phyloP scores from a whole-genome alignment of 768 basidiomycete genomes.

The Russula foetens region DNA sequence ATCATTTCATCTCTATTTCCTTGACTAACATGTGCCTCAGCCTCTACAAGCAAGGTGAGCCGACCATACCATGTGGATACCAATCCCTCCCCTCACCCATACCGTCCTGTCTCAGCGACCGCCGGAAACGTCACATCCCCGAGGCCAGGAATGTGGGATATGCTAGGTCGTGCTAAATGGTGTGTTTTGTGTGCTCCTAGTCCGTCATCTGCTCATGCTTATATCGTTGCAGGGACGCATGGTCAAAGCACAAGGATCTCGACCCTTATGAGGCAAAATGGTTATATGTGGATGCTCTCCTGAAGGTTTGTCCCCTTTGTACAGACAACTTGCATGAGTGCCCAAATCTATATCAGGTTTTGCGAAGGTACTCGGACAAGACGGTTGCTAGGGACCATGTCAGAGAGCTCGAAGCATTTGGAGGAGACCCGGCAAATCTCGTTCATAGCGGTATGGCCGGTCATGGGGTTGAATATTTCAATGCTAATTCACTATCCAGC shows the following conservation, averaged over 20 bases:
- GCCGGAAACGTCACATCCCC: slow-evolving; percentile 76
- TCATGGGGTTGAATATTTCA: background rate
- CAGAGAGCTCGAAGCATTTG: slow-evolving; percentile 68
- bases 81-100: background rate
- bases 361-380: slow-evolving; percentile 78
- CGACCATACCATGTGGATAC: background rate
- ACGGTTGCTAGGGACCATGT: slow-evolving; percentile 69
- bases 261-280: slow-evolving; percentile 76
- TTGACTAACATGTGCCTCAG: slow-evolving; percentile 30
- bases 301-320: slow-evolving; percentile 51
- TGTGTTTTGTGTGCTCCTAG: slow-evolving; percentile 28
- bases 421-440: slow-evolving; percentile 56
- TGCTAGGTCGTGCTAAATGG: slow-evolving; percentile 93
- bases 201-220: slow-evolving; percentile 14
- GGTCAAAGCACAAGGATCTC: slow-evolving; percentile 87
- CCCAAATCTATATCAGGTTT: slow-evolving; percentile 38
- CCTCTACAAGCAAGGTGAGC: slow-evolving; percentile 85
- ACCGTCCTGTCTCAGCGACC: slow-evolving; percentile 56
- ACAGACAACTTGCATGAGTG: background rate
- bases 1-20: background rate
- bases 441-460: slow-evolving; percentile 51
- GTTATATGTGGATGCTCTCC: slow-evolving; percentile 79
- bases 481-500: slow-evolving; percentile 20
- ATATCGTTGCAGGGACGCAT: slow-evolving; percentile 65
- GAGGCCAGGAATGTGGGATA: slow-evolving; percentile 83